Percentiles rank a stretch among this genome's conserved stretches.
Evolutionary conservation across 257 asterid species (phyloP).

Genomic region (Solanum bukasovii): DNA sequence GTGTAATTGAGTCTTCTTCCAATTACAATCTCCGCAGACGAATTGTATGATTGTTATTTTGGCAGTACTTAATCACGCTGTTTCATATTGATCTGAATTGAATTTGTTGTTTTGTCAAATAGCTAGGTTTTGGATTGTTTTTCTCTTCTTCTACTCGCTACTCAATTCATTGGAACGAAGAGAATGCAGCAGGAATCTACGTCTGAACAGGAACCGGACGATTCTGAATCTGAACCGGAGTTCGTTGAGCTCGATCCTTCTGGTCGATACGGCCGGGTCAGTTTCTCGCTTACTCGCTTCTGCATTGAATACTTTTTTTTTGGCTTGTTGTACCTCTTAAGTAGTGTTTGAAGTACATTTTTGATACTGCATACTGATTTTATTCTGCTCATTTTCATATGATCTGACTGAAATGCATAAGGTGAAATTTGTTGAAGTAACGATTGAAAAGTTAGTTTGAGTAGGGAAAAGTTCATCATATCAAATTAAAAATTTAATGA

Average conservation of each 20-base stretch:
- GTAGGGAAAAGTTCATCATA: neutral
- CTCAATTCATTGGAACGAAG: neutral
- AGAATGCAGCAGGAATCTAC: conserved; percentile 57
- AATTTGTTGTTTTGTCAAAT: neutral
- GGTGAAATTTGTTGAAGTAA: neutral
- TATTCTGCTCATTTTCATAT: neutral
- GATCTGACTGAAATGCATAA: neutral
- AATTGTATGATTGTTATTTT: neutral
- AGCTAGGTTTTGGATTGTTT: neutral
- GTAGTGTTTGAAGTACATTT: neutral
- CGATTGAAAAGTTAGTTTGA: neutral
- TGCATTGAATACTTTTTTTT: neutral
- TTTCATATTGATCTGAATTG: neutral
- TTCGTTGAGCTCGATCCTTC: conserved; percentile 84
- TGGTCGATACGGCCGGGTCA: conserved; percentile 88
- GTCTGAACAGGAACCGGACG: conserved; percentile 66
- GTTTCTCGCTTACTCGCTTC: conserved; percentile 1
- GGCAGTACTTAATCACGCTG: neutral
- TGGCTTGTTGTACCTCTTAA: neutral
- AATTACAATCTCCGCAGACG: neutral
- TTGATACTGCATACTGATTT: neutral
- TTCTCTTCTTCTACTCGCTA: neutral
- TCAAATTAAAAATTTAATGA: neutral
- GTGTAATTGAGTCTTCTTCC: neutral
- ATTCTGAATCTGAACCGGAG: conserved; percentile 62